These are phyloP conservation scores for Saussurea involucrata DNA, from an alignment of 129 eudicot genomes.

Conservation along the genomic window DNA sequence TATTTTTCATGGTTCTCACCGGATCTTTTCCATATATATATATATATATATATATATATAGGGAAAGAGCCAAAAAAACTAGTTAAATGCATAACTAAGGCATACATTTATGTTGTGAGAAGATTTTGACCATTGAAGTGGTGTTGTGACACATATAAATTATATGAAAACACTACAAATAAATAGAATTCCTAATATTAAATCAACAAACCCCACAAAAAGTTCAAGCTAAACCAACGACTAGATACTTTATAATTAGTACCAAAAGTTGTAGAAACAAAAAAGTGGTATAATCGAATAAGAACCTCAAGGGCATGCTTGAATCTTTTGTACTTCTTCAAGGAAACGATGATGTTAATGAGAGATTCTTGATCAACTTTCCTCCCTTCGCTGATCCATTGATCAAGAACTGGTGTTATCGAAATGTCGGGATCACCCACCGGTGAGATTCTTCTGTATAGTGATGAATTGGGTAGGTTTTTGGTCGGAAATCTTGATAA, in stretches of 20 bases:
- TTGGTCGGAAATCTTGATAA: background rate
- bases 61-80: too few relatives aligned
- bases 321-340: conserved; percentile 34
- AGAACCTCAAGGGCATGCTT: conserved; percentile 68
- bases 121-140: too few relatives aligned
- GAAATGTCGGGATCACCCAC: conserved; percentile 54
- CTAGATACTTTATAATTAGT: background rate
- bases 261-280: background rate
- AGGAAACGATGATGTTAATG: conserved; percentile 24
- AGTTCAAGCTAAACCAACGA: background rate
- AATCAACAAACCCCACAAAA: background rate
- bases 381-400: conserved; percentile 54
- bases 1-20: too few relatives aligned
- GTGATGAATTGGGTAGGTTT: background rate
- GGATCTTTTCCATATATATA: too few relatives aligned
- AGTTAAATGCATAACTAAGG: too few relatives aligned
- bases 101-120: too few relatives aligned
- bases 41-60: too few relatives aligned
- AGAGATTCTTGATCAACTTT: conserved; percentile 22
- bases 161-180: too few relatives aligned
- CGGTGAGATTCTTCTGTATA: conserved; percentile 55
- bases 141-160: too few relatives aligned
- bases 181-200: background rate
- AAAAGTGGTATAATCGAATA: background rate
- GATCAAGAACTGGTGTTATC: conserved; percentile 51